Percentiles rank a stretch among this genome's conserved stretches.
Conservation (phyloP, 1,284 basidiomycete genomes). For the Cryptococcus floricola region DNA sequence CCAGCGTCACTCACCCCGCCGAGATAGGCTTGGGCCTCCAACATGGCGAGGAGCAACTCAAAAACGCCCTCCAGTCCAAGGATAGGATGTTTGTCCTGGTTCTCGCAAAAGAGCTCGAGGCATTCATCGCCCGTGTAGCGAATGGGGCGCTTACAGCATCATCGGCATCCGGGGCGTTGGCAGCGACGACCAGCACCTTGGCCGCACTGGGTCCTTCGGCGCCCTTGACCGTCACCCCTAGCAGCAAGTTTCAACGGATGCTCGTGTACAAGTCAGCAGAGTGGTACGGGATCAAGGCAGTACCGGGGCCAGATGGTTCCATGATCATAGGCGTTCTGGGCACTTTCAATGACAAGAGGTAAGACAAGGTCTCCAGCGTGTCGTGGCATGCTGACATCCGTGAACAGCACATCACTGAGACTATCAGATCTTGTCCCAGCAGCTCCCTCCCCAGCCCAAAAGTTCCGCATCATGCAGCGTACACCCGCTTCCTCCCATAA, state of each 20-base stretch:
- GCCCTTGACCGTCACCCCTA: constrained; percentile 19
- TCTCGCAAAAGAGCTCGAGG: constrained; percentile 41
- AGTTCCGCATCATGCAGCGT: constrained; percentile 43
- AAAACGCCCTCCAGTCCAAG: constrained; percentile 31
- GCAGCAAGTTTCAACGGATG: constrained; percentile 44
- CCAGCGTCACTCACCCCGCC: constrained; percentile 21
- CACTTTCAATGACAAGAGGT: constrained; percentile 31
- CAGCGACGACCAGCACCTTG: constrained; percentile 16
- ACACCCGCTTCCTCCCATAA: constrained; percentile 3
- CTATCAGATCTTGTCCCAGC: constrained; percentile 25
- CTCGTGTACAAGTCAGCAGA: constrained; percentile 45
- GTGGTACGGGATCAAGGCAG: constrained; percentile 44
- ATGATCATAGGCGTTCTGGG: constrained; percentile 38
- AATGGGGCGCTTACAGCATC: constrained; percentile 1
- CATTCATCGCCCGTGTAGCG: constrained; percentile 27
- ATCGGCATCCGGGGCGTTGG: constrained; percentile 1
- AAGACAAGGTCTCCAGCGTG: not conserved
- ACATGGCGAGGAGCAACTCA: constrained; percentile 39
- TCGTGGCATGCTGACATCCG: constrained; percentile 8
- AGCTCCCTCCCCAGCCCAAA: constrained; percentile 26
- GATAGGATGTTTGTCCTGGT: constrained; percentile 43
- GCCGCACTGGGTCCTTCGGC: constrained; percentile 17
- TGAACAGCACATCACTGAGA: constrained; percentile 19
- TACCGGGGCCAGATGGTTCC: constrained; percentile 16
- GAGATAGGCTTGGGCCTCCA: constrained; percentile 34